Evolutionary conservation across 2,329 filamentous ascomycete species (phyloP), one percentile per base, ranked within the genome.

Genomic region (Cladosporium sp.): DNA sequence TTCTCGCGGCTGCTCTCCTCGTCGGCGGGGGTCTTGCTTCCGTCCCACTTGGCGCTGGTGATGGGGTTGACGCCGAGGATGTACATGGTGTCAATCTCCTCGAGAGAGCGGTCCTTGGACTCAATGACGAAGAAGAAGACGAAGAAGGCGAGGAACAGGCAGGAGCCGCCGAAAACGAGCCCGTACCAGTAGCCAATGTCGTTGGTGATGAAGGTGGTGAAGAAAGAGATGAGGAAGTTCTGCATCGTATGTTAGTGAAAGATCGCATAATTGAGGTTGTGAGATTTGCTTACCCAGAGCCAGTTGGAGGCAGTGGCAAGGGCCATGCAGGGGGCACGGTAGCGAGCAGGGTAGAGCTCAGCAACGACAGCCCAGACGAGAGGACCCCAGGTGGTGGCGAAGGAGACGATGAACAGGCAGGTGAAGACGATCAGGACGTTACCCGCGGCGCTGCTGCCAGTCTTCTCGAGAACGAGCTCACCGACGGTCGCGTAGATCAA

Each of bases 391-490:
- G 83, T 86, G 42, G 74, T 72, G 22, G 85, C 85, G 59, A 87
- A 90, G 1, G 80, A 84, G 45, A 82, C 79, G 52, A 89, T 89
- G 69, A 88, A 89, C 73, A 89, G 80, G 68, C 82, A 87, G 2
- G 85, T 82, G 50, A 85, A 81, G 9, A 86, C 81, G 59, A 89
- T 87, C 78, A 89, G 84, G 55, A 84, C 77, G 5, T 82, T 80
- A 9, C 85, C 85, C 10, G 81, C 75, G 0, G 71, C 66, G 9
- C 68, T 44, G 52, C 67, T 46, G n/a, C 68, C 62, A 4, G 58
- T 64, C 2, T 65, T 65, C 4, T 63, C 65, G 18, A 61, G 57
- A 4, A 62, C 63, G 80, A 83, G 52, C 44, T 62, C 55, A 19
- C 33, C 54, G 31, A 62, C 53, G n/a, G 52, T 50, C 11, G 61